A percentile compares a stretch with the other conserved stretches of the same genome.
phyloP scores from a whole-genome alignment of 179 eudicot genomes.

The Dionaea muscipula region DNA sequence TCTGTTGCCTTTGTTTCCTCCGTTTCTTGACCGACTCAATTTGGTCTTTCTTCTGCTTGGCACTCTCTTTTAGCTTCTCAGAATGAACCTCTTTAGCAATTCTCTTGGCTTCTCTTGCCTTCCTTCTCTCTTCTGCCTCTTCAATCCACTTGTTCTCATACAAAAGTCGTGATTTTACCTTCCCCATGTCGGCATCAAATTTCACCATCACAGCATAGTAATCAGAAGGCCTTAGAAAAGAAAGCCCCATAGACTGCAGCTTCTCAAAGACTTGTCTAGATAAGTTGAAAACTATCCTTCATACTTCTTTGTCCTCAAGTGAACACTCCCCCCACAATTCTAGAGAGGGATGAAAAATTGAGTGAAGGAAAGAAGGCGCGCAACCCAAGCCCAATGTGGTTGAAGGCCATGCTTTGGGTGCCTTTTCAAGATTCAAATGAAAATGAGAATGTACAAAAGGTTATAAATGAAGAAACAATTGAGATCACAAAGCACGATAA shows the following conservation, averaged over 20 bases:
- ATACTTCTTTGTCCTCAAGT: too few species aligned
- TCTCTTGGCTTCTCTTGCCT: slow-evolving; percentile 63
- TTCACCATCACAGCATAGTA: slow-evolving; percentile 95
- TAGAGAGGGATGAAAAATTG: too few species aligned
- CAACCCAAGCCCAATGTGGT: too few species aligned
- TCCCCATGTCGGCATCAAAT: slow-evolving; percentile 74
- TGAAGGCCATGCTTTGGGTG: too few species aligned
- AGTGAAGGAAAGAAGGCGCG: too few species aligned
- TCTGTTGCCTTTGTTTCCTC: slow-evolving; percentile 74
- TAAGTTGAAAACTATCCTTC: too few species aligned
- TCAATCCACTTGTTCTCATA: slow-evolving; percentile 62
- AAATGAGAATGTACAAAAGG: too few species aligned
- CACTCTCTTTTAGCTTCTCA: slow-evolving; percentile 64
- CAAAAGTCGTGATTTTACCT: slow-evolving; percentile 60
- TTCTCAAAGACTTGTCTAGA: slow-evolving; percentile 60
- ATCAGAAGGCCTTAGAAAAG: slow-evolving; percentile 68
- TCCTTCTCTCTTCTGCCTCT: slow-evolving; percentile 91
- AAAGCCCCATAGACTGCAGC: slow-evolving; percentile 51
- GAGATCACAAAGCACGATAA: too few species aligned
- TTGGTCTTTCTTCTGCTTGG: slow-evolving; percentile 65
- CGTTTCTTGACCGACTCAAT: slow-evolving; percentile 86
- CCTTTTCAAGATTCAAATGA: too few species aligned
- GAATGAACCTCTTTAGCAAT: slow-evolving; percentile 75
- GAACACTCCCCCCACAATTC: too few species aligned
- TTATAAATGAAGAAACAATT: too few species aligned